Evolutionary conservation across 2,329 filamentous ascomycete species (phyloP).

Genomic region (Penicillium sp.): DNA sequence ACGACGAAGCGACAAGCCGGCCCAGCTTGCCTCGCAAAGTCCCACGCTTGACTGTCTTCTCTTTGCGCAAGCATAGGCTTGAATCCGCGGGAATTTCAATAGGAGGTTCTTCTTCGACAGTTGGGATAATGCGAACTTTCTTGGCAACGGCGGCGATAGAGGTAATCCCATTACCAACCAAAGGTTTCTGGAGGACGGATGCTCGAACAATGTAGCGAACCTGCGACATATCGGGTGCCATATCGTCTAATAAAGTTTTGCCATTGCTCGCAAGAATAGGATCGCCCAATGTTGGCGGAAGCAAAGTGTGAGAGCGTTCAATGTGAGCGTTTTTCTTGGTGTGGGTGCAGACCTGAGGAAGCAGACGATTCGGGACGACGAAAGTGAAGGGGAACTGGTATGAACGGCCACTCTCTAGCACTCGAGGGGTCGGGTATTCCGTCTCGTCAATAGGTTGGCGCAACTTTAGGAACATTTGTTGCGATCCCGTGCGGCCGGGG

Average conservation of each 20-base stretch:
- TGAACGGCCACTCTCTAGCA: conserved; percentile 54
- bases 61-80: conserved; percentile 54
- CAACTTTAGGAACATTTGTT: conserved; percentile 62
- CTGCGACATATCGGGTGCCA: conserved; percentile 62
- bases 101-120: conserved; percentile 60
- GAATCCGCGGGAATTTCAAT: conserved; percentile 50
- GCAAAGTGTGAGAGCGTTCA: conserved; percentile 55
- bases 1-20: conserved; percentile 56
- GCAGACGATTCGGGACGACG: conserved; percentile 59
- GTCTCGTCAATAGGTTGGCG: conserved; percentile 57
- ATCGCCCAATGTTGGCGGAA: conserved; percentile 64
- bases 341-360: conserved; percentile 61
- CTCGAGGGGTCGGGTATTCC: conserved; percentile 55
- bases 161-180: conserved; percentile 38
- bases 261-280: conserved; percentile 53
- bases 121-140: conserved; percentile 61
- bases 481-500: conserved; percentile 55
- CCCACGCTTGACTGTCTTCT: conserved; percentile 61
- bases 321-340: conserved; percentile 51
- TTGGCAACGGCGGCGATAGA: conserved; percentile 53
- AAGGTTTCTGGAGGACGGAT: conserved; percentile 43
- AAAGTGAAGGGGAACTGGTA: conserved; percentile 65
- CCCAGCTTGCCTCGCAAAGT: conserved; percentile 59
- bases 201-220: conserved; percentile 58
- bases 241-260: conserved; percentile 56